Evolutionary conservation across 768 basidiomycete species (phyloP).

Genomic region (Mycena leptocephala): DNA sequence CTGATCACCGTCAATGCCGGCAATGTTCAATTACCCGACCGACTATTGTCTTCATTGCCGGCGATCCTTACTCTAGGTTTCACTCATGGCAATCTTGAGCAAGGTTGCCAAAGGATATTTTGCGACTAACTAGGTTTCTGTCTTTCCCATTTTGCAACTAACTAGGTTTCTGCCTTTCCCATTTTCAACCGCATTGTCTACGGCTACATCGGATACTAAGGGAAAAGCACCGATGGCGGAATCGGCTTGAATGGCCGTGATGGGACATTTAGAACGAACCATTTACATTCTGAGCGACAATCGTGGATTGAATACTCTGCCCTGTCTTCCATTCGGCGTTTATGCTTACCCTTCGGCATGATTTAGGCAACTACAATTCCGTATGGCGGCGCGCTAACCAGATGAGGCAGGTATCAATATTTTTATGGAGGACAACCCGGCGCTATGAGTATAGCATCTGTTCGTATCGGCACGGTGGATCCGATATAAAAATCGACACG

Average conservation of each 20-base stretch:
- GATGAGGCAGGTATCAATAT: not conserved
- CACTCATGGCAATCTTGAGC: too few species aligned
- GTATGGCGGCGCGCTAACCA: not conserved
- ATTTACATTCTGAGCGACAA: not conserved
- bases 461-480: not conserved
- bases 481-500: conserved; percentile 10
- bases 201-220: too few species aligned
- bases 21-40: not conserved
- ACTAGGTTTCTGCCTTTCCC: too few species aligned
- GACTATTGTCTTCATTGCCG: too few species aligned
- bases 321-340: not conserved
- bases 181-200: too few species aligned
- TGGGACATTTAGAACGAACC: not conserved
- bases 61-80: not conserved
- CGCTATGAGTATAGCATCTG: not conserved
- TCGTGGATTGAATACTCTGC: not conserved
- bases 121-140: not conserved
- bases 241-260: too few species aligned
- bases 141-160: not conserved
- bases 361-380: not conserved
- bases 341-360: not conserved
- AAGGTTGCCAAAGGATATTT: too few species aligned
- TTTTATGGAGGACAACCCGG: conserved; percentile 1
- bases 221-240: conserved; percentile 11
- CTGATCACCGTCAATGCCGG: conserved; percentile 26